Conservation (phyloP, 179 eudicot genomes). For the Beta lomatogona region DNA sequence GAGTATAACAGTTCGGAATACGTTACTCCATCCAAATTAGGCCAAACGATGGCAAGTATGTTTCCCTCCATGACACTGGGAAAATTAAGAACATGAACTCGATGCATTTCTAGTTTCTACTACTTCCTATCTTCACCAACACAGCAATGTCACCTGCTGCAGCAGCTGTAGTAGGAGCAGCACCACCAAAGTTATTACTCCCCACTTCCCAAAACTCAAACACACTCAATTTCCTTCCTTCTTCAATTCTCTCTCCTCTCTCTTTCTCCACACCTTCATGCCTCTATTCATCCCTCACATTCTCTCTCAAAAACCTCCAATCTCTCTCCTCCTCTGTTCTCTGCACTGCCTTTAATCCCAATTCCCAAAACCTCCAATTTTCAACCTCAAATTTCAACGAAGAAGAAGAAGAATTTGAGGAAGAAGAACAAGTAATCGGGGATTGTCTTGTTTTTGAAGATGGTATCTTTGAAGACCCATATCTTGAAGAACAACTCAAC, state of each 20-base stretch:
- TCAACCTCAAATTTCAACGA: neutral
- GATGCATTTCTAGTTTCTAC: neutral
- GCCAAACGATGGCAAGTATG: too few relatives aligned
- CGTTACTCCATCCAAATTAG: too few relatives aligned
- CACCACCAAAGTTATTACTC: neutral
- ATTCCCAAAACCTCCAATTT: conserved; percentile 9
- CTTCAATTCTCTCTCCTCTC: conserved; percentile 2
- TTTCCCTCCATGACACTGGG: too few relatives aligned
- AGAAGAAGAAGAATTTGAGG: conserved; percentile 34
- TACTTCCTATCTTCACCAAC: neutral
- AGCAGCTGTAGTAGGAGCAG: neutral
- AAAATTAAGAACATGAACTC: neutral
- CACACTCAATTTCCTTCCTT: neutral
- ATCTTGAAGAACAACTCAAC: conserved; percentile 29
- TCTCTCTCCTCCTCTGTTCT: conserved; percentile 18
- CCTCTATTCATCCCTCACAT: conserved; percentile 7
- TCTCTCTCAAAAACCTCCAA: conserved; percentile 16
- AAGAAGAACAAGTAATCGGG: conserved; percentile 70
- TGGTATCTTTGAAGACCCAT: conserved; percentile 79
- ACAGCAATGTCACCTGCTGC: conserved; percentile 7
- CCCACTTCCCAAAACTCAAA: neutral
- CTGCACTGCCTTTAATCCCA: conserved; percentile 12
- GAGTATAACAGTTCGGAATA: too few relatives aligned
- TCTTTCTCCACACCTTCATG: conserved; percentile 12
- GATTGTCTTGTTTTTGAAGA: conserved; percentile 89